phyloP scores from a whole-genome alignment of 345 rosid genomes.

The Arabidopsis thaliana region TAIR10.1 NC_003075.7:8154501-8155000 shows the following conservation, averaged over 20 bases:
- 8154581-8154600: slow-evolving; percentile 90
- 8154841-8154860: background rate
- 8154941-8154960: background rate
- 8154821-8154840: background rate
- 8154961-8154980: slow-evolving; percentile 15
- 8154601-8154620: slow-evolving; percentile 29
- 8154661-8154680: background rate
- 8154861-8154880: slow-evolving; percentile 1
- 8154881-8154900: background rate
- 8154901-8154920: slow-evolving; percentile 24
- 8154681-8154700: slow-evolving; percentile 8
- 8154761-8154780: background rate
- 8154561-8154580: slow-evolving; percentile 95
- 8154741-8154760: background rate
- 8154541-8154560: slow-evolving; percentile 98
- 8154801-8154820: background rate
- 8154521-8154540: slow-evolving; percentile 95
- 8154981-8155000: slow-evolving; percentile 84
- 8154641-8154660: background rate
- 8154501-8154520: slow-evolving; percentile 98
- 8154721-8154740: slow-evolving; percentile 2
- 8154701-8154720: slow-evolving; percentile 7
- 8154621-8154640: background rate
- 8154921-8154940: slow-evolving; percentile 13
- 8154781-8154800: background rate